Conservation (phyloP, 768 basidiomycete genomes). For the Pholiota molesta region DNA sequence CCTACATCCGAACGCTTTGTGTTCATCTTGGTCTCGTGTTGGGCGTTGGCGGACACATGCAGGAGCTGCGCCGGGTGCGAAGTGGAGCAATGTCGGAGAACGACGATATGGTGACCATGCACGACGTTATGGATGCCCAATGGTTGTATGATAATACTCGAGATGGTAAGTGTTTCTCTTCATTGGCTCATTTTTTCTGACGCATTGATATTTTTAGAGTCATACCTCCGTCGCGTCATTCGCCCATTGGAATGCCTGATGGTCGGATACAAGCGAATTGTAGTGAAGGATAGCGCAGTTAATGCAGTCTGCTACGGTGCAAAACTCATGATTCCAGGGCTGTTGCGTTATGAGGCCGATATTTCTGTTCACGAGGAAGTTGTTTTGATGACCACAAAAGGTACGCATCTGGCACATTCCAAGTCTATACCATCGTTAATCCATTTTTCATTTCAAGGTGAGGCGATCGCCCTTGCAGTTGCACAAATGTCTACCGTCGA, state of each 20-base stretch:
- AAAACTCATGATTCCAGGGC: conserved; percentile 98
- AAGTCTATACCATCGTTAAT: conserved; percentile 7
- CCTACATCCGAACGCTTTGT: conserved; percentile 95
- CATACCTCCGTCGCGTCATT: conserved; percentile 94
- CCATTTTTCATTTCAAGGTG: conserved; percentile 48
- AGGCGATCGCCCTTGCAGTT: conserved; percentile 92
- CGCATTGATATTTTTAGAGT: conserved; percentile 48
- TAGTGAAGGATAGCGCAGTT: conserved; percentile 98
- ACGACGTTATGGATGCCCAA: conserved; percentile 98
- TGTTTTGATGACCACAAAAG: conserved; percentile 98
- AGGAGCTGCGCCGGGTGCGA: conserved; percentile 92
- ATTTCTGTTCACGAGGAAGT: conserved; percentile 95
- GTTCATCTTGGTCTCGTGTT: conserved; percentile 94
- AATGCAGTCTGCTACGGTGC: conserved; percentile 99
- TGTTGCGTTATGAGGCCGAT: conserved; percentile 94
- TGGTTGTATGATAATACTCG: conserved; percentile 98
- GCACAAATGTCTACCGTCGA: conserved; percentile 99
- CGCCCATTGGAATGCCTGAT: conserved; percentile 93
- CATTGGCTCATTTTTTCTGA: not conserved
- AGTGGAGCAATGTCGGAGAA: conserved; percentile 97
- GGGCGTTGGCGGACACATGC: conserved; percentile 99
- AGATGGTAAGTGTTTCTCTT: conserved; percentile 64
- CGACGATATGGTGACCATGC: conserved; percentile 99
- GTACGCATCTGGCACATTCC: conserved; percentile 34
- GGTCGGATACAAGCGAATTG: conserved; percentile 96